Evolutionary conservation across 1,284 basidiomycete genomes (phyloP).

Genomic region (Inonotus hispidus): DNA sequence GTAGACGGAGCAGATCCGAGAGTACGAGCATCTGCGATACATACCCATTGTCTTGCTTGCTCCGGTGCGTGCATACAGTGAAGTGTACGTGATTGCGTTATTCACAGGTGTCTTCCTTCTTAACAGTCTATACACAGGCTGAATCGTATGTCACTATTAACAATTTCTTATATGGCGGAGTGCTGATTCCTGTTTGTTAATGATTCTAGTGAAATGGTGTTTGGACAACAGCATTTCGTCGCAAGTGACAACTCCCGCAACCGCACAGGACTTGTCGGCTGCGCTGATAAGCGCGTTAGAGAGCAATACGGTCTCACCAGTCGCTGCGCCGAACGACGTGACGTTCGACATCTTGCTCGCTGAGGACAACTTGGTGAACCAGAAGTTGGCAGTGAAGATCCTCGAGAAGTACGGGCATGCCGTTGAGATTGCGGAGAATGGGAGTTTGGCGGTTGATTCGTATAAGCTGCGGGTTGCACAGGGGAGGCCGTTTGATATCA

Average conservation of each 20-base stretch:
- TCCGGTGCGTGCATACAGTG: conserved; percentile 38
- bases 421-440: conserved; percentile 98
- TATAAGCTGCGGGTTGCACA: conserved; percentile 76
- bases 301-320: conserved; percentile 83
- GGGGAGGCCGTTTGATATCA: conserved; percentile 77
- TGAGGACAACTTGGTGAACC: conserved; percentile 98
- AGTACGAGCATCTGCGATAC: conserved; percentile 92
- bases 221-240: conserved; percentile 87
- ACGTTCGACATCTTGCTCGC: conserved; percentile 94
- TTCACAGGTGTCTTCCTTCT: background rate
- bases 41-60: conserved; percentile 96
- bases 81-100: conserved; percentile 11
- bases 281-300: conserved; percentile 94
- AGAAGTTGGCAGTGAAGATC: conserved; percentile 95
- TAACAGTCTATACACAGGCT: conserved; percentile 57
- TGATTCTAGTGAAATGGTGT: conserved; percentile 75
- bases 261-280: conserved; percentile 84
- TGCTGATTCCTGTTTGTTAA: background rate
- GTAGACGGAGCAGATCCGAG: conserved; percentile 83
- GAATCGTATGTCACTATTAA: conserved; percentile 54
- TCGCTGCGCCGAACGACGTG: conserved; percentile 74
- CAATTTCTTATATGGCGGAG: conserved; percentile 20
- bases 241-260: conserved; percentile 88
- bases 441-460: conserved; percentile 84
- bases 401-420: conserved; percentile 95